phyloP scores from a whole-genome alignment of 495 filamentous ascomycete genomes.

The Geopyxis carbonaria region DNA sequence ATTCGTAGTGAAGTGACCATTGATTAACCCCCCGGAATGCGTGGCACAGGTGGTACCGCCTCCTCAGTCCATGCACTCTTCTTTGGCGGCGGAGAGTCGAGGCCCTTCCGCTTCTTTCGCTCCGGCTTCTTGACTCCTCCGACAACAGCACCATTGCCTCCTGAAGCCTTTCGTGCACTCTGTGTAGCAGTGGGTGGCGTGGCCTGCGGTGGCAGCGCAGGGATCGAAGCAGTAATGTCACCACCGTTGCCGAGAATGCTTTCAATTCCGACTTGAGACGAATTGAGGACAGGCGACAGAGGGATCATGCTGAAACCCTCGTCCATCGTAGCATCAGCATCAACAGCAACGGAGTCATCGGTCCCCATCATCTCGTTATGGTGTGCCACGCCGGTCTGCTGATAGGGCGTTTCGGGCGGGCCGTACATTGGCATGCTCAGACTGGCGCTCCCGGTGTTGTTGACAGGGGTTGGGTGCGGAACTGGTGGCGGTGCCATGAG shows the following conservation, averaged over 20 bases:
- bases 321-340: constrained; percentile 9
- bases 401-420: neutral
- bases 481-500: too few relatives aligned
- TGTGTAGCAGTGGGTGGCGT: too few relatives aligned
- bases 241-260: too few relatives aligned
- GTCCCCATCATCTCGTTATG: neutral
- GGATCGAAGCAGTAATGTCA: too few relatives aligned
- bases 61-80: neutral
- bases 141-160: neutral
- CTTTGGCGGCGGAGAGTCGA: neutral
- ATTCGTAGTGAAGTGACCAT: too few relatives aligned
- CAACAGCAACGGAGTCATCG: constrained; percentile 1
- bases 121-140: constrained; percentile 17
- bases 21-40: too few relatives aligned
- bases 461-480: too few relatives aligned
- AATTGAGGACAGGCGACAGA: constrained; percentile 13
- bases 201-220: neutral
- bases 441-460: neutral
- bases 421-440: neutral
- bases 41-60: too few relatives aligned
- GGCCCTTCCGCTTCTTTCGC: constrained; percentile 28
- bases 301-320: constrained; percentile 4
- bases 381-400: neutral
- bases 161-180: neutral
- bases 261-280: neutral